These are phyloP conservation scores for Eucalyptus viminalis DNA, from an alignment of 345 rosid species.

Conservation along the genomic window DNA sequence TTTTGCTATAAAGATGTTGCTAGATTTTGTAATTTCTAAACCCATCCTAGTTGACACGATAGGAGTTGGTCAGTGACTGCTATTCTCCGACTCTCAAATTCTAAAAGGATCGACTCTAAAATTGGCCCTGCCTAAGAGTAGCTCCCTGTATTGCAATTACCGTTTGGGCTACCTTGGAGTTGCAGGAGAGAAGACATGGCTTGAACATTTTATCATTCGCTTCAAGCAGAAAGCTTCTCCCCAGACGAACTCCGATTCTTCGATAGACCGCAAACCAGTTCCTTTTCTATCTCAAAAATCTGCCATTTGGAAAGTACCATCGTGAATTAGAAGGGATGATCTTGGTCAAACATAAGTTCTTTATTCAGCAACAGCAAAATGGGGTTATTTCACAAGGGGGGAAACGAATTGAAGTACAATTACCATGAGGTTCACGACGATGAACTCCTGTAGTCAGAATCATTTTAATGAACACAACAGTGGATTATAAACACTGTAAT, in stretches of 20 bases:
- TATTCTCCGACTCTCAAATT: background rate
- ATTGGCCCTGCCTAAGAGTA: background rate
- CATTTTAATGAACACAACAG: background rate
- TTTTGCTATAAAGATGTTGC: background rate
- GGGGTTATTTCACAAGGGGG: background rate
- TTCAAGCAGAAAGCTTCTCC: background rate
- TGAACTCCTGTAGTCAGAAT: background rate
- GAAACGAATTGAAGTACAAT: background rate
- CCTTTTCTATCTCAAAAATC: background rate
- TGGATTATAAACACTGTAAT: background rate
- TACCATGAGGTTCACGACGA: background rate
- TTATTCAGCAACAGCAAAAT: background rate
- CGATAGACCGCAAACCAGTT: background rate
- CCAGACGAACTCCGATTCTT: background rate
- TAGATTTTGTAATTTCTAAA: background rate
- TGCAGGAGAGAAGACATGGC: background rate
- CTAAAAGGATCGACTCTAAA: background rate
- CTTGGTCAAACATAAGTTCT: background rate
- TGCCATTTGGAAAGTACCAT: background rate
- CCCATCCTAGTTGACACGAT: background rate
- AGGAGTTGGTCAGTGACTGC: background rate
- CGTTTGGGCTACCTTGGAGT: background rate
- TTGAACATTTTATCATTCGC: background rate
- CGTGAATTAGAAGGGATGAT: background rate
- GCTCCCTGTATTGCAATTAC: background rate